phyloP scores from a whole-genome alignment of 306 rosid genomes.

The Castanospermum australe region DNA sequence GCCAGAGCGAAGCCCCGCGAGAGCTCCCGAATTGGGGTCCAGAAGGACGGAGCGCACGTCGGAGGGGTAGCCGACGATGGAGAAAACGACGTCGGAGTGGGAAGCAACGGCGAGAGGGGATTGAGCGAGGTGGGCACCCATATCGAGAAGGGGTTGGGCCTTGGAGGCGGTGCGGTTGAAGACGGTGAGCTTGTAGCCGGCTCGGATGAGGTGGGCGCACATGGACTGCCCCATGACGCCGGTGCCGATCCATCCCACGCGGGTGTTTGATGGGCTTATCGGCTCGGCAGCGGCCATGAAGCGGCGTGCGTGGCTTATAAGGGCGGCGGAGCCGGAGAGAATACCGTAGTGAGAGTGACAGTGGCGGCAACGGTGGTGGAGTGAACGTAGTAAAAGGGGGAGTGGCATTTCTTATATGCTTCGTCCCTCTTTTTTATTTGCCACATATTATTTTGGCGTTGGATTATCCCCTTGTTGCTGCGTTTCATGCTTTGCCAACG shows the following conservation, averaged over 20 bases:
- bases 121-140: slow-evolving; percentile 68
- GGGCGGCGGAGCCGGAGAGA: too few species aligned
- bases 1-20: slow-evolving; percentile 72
- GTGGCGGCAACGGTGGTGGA: background rate
- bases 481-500: too few species aligned
- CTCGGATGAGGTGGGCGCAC: slow-evolving; percentile 79
- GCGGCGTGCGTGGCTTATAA: slow-evolving; percentile 42
- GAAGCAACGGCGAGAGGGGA: slow-evolving; percentile 71
- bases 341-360: too few species aligned
- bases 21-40: slow-evolving; percentile 69
- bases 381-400: too few species aligned
- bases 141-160: slow-evolving; percentile 73
- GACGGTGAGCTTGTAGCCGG: slow-evolving; percentile 85
- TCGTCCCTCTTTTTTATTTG: too few species aligned
- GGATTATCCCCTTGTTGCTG: too few species aligned
- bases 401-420: too few species aligned
- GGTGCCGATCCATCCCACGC: slow-evolving; percentile 96
- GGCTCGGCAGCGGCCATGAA: slow-evolving; percentile 56
- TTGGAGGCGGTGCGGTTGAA: slow-evolving; percentile 91
- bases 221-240: slow-evolving; percentile 93
- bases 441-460: too few species aligned
- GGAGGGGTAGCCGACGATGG: slow-evolving; percentile 93
- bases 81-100: slow-evolving; percentile 78
- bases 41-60: slow-evolving; percentile 88
- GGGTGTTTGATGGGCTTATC: slow-evolving; percentile 64